phyloP scores from a whole-genome alignment of 345 rosid genomes.

The Excoecaria cochinchinensis region DNA sequence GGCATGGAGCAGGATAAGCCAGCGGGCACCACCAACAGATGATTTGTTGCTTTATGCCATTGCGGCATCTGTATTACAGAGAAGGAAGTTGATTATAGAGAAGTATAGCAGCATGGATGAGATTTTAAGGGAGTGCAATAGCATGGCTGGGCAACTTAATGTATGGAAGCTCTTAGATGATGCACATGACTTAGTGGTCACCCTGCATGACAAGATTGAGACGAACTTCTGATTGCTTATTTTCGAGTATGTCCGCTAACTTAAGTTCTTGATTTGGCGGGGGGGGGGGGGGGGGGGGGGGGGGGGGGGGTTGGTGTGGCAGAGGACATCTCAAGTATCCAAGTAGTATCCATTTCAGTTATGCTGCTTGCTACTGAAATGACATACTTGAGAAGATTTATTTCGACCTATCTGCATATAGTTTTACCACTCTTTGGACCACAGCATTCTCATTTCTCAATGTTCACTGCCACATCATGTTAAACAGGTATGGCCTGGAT shows the following conservation, averaged over 20 bases:
- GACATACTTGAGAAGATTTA: neutral
- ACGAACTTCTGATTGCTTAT: conserved; percentile 30
- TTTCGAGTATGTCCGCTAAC: conserved; percentile 3
- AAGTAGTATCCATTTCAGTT: neutral
- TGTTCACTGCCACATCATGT: neutral
- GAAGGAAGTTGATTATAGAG: conserved; percentile 84
- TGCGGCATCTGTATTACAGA: conserved; percentile 90
- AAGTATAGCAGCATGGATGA: conserved; percentile 92
- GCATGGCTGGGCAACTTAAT: conserved; percentile 91
- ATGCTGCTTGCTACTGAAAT: neutral
- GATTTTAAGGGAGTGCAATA: conserved; percentile 83
- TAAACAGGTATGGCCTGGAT: neutral
- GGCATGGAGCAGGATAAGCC: conserved; percentile 83
- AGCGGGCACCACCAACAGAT: conserved; percentile 82
- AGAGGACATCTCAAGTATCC: conserved; percentile 3
- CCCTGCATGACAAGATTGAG: conserved; percentile 77
- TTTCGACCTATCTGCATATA: neutral
- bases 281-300: too few species aligned
- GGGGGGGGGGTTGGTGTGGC: too few species aligned
- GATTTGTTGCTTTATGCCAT: conserved; percentile 80
- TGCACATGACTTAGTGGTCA: conserved; percentile 81
- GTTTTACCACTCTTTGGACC: neutral
- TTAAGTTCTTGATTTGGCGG: conserved; percentile 21
- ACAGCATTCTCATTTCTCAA: neutral
- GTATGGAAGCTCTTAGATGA: conserved; percentile 95